Evolutionary conservation across 352 stramenopile species (phyloP).

Genomic region (Globisporangium spiculum): DNA sequence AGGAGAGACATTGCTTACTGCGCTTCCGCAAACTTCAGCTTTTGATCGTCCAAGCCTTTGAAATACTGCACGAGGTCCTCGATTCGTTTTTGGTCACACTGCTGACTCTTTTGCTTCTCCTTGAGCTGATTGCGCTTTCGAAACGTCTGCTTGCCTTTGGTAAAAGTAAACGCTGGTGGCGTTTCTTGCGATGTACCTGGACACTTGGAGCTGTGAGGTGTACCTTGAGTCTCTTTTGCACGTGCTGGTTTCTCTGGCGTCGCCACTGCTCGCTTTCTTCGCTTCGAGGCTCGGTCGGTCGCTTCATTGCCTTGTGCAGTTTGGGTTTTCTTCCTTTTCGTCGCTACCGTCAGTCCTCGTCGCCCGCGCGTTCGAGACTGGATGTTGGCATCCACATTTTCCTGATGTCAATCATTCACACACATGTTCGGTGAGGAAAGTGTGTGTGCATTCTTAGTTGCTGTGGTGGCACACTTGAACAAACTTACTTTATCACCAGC

Average conservation of each 20-base stretch:
- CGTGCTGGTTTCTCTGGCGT: neutral
- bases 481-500: neutral
- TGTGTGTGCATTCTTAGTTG: neutral
- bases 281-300: slow-evolving; percentile 1
- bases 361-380: neutral
- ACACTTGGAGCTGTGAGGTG: slow-evolving; percentile 17
- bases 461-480: neutral
- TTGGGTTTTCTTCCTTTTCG: neutral
- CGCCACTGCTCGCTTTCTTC: neutral
- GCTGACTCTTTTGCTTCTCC: slow-evolving; percentile 28
- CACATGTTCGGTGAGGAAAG: neutral
- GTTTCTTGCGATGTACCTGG: slow-evolving; percentile 30
- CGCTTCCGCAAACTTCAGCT: slow-evolving; percentile 39
- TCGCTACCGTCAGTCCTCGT: neutral
- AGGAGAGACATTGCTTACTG: neutral
- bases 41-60: slow-evolving; percentile 51
- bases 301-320: neutral
- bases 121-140: slow-evolving; percentile 33
- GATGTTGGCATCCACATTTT: slow-evolving; percentile 12
- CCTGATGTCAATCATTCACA: neutral
- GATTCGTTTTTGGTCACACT: slow-evolving; percentile 48
- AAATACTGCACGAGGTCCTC: slow-evolving; percentile 64
- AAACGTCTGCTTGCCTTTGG: slow-evolving; percentile 40
- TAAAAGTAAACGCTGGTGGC: slow-evolving; percentile 51
- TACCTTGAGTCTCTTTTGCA: neutral